phyloP scores from a whole-genome alignment of 352 stramenopile species.

The Plasmopara muralis region DNA sequence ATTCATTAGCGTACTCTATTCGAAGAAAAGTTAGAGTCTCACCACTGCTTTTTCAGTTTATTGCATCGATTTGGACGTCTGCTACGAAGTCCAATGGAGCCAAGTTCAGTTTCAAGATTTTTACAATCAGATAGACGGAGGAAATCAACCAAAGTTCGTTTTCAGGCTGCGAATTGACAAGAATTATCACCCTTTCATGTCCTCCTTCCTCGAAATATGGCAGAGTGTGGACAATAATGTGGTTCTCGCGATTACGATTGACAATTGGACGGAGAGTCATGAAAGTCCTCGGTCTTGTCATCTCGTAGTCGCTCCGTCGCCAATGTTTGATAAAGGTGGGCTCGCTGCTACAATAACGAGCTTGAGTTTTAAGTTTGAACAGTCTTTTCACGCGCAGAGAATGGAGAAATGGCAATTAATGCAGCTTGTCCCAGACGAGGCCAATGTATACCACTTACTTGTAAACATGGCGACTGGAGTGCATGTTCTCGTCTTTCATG shows the following conservation, averaged over 20 bases:
- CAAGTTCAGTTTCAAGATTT: slow-evolving; percentile 16
- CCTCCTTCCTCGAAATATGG: slow-evolving; percentile 42
- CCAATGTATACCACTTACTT: slow-evolving; percentile 35
- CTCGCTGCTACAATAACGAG: slow-evolving; percentile 13
- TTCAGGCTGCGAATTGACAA: slow-evolving; percentile 22
- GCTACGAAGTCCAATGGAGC: slow-evolving; percentile 49
- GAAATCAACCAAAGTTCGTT: slow-evolving; percentile 6
- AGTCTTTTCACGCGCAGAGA: slow-evolving; percentile 21
- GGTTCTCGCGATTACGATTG: slow-evolving; percentile 36
- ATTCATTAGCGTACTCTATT: background rate
- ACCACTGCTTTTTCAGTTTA: slow-evolving; percentile 29
- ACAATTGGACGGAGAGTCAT: slow-evolving; percentile 16
- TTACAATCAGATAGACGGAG: slow-evolving; percentile 7
- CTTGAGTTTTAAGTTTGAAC: slow-evolving; percentile 34
- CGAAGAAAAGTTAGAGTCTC: background rate
- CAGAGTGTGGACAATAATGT: slow-evolving; percentile 45
- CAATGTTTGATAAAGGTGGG: slow-evolving; percentile 11
- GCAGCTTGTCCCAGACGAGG: slow-evolving; percentile 9
- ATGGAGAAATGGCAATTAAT: slow-evolving; percentile 50
- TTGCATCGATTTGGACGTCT: slow-evolving; percentile 29
- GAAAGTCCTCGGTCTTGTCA: slow-evolving; percentile 27
- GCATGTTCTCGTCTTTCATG: slow-evolving; percentile 29
- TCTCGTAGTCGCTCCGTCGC: slow-evolving; percentile 40
- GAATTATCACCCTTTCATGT: slow-evolving; percentile 10
- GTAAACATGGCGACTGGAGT: slow-evolving; percentile 40